Conservation (phyloP, 176 grass and related monocot genomes). For the Oryza officinalis region DNA sequence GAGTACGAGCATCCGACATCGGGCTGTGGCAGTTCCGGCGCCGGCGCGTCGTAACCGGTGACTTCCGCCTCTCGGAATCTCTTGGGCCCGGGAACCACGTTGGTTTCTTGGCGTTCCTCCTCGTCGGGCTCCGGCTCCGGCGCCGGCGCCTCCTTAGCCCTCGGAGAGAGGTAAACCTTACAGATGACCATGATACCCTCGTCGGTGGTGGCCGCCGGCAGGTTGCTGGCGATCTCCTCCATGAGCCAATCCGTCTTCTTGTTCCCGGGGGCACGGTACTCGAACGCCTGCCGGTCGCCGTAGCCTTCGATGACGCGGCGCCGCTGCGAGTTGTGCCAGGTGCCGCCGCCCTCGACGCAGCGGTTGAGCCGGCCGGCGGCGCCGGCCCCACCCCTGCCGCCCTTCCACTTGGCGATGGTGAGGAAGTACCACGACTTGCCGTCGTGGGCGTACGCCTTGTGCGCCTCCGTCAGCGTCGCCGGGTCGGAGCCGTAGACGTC, state of each 20-base stretch:
- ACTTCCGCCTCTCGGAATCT: background rate
- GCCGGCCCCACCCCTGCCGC: background rate
- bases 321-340: background rate
- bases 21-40: no score
- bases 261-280: background rate
- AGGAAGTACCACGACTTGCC: slow-evolving; percentile 30
- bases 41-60: no score
- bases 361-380: background rate
- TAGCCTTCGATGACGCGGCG: background rate
- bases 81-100: background rate
- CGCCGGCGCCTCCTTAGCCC: background rate
- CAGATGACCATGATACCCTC: background rate
- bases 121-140: background rate
- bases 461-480: background rate
- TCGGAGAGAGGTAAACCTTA: background rate
- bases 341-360: background rate
- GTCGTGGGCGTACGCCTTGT: background rate
- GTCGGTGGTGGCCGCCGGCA: background rate
- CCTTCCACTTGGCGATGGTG: background rate
- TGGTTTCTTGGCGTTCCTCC: background rate
- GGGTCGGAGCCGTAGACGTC: slow-evolving; percentile 16
- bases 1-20: no score
- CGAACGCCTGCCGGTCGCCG: background rate
- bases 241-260: background rate
- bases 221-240: background rate